Evolutionary conservation across 2,329 filamentous ascomycete genomes (phyloP), one percentile per base, ranked within the genome.

Genomic region (Rutstroemia sydowiana): DNA sequence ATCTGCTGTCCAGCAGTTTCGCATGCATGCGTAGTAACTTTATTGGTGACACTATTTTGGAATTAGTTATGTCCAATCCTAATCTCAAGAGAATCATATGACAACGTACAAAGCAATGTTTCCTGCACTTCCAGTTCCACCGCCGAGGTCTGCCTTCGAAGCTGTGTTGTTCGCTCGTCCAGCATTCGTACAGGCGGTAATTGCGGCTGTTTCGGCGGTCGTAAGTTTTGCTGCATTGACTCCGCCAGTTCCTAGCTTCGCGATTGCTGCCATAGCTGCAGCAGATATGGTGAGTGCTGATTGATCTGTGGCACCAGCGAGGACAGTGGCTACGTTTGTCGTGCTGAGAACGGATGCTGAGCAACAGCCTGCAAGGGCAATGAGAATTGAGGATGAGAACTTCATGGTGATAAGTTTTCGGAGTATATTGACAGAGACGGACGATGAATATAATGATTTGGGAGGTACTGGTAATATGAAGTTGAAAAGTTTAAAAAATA

Each of bases 241-340:
- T 3, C 59, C 58, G 28, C 59, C 57, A n/a, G 54, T 60, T 2
- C 57, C 57, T 13, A 61, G 53, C 43, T 59, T 59, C 4, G 52
- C 30, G 31, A 61, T 61, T 3, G 59, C 58, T 36, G 53, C 57
- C 58, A 59, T 57, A 16, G 57, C 57, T n/a, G 43, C 58, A 2
- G 53, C 55, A 3, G 57, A 46, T 20, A 60, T 57, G 18, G 58
- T 59, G 21, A 61, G 54, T 3, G 48, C 43, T 5, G 45, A 52
- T 46, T 52, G 55, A 14, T 55, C 41, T 28, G 45, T 56, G 10
- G 41, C 55, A 13, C 57, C 55, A 4, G 56, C 51, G 21, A 61
- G 56, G 23, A 62, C 59, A 14, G 56, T 59, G 13, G 53, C 55
- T 10, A 59, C 56, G 18, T 60, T 61, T 20, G 51, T 59, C 3